Evolutionary conservation across 2,329 filamentous ascomycete species (phyloP).

Genomic region (Penicillium hesseltinei): DNA sequence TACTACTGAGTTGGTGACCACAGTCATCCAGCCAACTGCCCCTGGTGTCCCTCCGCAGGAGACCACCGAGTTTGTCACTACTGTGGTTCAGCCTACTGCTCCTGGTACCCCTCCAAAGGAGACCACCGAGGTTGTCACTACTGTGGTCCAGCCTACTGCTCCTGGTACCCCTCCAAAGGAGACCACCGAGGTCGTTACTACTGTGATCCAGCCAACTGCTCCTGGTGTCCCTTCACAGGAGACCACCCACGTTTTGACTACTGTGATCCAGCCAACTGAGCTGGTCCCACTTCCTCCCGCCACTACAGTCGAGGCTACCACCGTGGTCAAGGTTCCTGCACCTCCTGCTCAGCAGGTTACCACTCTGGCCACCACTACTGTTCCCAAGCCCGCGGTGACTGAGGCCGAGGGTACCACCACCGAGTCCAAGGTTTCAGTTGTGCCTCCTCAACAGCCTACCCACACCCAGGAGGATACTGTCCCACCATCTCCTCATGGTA

Average conservation of each 20-base stretch:
- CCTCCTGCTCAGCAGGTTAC: background rate
- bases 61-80: background rate
- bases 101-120: background rate
- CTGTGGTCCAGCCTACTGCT: background rate
- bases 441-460: background rate
- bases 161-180: background rate
- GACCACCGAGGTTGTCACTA: background rate
- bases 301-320: background rate
- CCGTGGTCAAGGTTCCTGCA: constrained; percentile 1
- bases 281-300: constrained; percentile 1
- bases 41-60: background rate
- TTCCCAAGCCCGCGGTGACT: background rate
- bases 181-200: background rate
- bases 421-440: background rate
- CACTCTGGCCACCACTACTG: background rate
- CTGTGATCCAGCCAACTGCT: background rate
- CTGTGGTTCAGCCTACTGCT: background rate
- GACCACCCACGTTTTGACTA: background rate
- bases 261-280: background rate
- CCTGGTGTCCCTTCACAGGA: background rate
- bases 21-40: background rate
- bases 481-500: background rate
- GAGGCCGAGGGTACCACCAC: background rate
- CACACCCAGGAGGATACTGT: background rate
- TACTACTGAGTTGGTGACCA: background rate